Base-by-base conservation (phyloP, 2,329 filamentous ascomycete species). In the Stromatinia cepivora region DNA sequence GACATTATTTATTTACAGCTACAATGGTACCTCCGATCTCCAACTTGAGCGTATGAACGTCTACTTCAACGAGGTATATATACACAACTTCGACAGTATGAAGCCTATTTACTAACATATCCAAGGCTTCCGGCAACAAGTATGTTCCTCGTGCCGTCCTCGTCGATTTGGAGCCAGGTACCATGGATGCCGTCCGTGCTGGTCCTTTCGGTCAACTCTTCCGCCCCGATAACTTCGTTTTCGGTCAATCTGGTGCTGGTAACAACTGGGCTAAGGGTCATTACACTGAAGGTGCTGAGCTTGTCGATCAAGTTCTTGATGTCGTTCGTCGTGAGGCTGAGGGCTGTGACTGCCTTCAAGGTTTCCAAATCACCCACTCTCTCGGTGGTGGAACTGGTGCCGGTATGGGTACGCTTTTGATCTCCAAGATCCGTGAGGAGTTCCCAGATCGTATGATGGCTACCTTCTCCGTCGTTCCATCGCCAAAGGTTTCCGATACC, bases 221-320 rank as follows among this genome's bases (percentile, higher is more conserved):
- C 93, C 94, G 95, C 76, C 95, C 95, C 81, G 95, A 99, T 87
- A 99, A 98, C 91, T 98, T 98, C 85, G 93, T 98, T 81, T 98
- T 98, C 84, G 95, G 95, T 79, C 95, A 98, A 87, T 98, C 95
- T 79, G 94, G 95, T 88, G 95, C 95, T 82, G 95, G 95, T 85
- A 99, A 99, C 93, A 98, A 98, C 90, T 99, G 95, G 95, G 95
- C 95, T 84, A 99, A 98, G 91, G 95, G 95, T 86, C 95, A 99
- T 84, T 99, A 99, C 89, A 99, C 95, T 75, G 95, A 99, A 87
- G 95, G 95, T 89, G 95, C 95, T 77, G 95, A 99, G 87, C 89
- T 98, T 74, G 95, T 99, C 77, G 95, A 99, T 87, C 88, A 97
- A 80, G 95, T 99, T 77, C 90, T 99, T 78, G 95, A 98, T 81